Base-by-base conservation (phyloP, 257 asterid genomes). In the Scutellaria barbata region DNA sequence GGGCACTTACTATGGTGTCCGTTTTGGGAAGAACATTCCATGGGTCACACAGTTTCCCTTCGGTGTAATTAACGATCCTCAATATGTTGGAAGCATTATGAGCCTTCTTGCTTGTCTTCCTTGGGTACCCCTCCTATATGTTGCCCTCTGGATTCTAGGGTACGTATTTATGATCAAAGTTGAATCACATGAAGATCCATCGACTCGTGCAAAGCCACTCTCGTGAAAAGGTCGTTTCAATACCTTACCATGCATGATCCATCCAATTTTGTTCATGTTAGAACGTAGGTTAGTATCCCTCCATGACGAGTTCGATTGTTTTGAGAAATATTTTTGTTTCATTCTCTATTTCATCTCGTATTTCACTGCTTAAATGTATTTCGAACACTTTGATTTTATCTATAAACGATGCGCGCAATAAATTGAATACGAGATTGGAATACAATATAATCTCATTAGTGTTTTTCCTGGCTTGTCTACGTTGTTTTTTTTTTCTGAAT, bases 1-100 rank as follows among this genome's bases (percentile, higher is more conserved):
- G 0, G 99, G 99, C 52, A 89, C 97, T 5, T 94, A 91, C 79
- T 94, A 94, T 64, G 99, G 99, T 1, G 89, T 94, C 40, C 90
- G 99, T 13, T 94, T 94, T 41, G 97, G 97, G 14, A 94, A 88
- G 90, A 75, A 54, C 66, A 77, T 94, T 51, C 95, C 95, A 0
- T 91, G 97, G 99, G 96, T 82, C 66, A 91, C 90, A 0, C 82
- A 80, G 56, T 94, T 91, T 56, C 99, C 97, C 1, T 91, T 94
- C 16, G 99, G 99, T 73, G 93, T 89, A 20, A 83, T 94, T 42
- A 79, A 55, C 1, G 99, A 94, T 83, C 99, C 99, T 65, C 99
- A 94, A 81, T 94, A 94, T 13, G 88, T 88, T 0, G 97, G 99
- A 53, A 87, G 96, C 86, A 75, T 94, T 63, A 9, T 80, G 86